Evolutionary conservation across 2,329 filamentous ascomycete genomes (phyloP), one percentile per base, ranked within the genome.

Genomic region (Curvularia spicifera): DNA sequence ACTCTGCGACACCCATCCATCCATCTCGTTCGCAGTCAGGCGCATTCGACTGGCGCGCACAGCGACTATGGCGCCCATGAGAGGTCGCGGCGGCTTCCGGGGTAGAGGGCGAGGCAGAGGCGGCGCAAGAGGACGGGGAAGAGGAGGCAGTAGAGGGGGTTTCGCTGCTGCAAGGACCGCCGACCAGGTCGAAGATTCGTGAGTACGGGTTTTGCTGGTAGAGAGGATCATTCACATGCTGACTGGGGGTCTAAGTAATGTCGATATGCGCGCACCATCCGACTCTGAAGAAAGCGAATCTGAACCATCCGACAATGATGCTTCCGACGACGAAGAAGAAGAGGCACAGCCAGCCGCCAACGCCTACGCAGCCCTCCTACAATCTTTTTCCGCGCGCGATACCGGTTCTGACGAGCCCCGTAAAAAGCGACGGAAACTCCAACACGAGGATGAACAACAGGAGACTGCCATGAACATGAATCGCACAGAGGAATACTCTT

Each of bases 281-380:
- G 65, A 67, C 12, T 59, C 65, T 22, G 59, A 56, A 51, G 29
- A 66, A 9, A 63, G 59, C 53, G 51, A 61, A 13, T 61, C 64
- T 39, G 69, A 71, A 15, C 56, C 56, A 29, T 71, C 66, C 24
- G 68, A 71, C 24, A 18, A n/a, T 42, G 63, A 57, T 7, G 61
- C 59, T 8, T 61, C 55, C 42, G 60, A 71, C 20, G 74, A 73
- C 6, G 61, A 65, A 20, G 61, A 64, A 6, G 63, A 65, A 10
- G 61, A 68, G 47, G 67, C 65, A 13, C 64, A 73, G 20, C 66
- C 73, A 29, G 53, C 57, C 24, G 65, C 71, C 4, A 76, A 75
- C 56, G 82, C 85, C 9, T 89, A 88, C 69, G 84, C 82, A 54
- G 76, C 81, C 47, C 77, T 89, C 15, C 76, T 89, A 15, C 81